A percentile compares a stretch with the other conserved stretches of the same genome.
Evolutionary conservation across 1,284 basidiomycete species (phyloP).

Genomic region (Pterulicium gracile): DNA sequence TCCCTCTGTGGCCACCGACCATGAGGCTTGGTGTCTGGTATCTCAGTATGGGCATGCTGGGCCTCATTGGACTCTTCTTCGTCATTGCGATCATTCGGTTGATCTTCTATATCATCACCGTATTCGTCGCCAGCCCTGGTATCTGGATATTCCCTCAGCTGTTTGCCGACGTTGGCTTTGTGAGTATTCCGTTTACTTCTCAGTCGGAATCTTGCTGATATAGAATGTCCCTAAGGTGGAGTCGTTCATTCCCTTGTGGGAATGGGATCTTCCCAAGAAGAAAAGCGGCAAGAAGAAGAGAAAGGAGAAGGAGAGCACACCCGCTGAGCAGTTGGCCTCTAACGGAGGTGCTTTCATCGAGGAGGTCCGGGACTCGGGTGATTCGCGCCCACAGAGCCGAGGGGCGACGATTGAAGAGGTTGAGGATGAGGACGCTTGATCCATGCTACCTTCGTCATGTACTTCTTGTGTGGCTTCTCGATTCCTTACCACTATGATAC

Average conservation of each 20-base stretch:
- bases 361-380: conserved; percentile 42
- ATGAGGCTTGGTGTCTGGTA: conserved; percentile 98
- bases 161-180: conserved; percentile 98
- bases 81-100: conserved; percentile 85
- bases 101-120: conserved; percentile 91
- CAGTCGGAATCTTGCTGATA: conserved; percentile 2
- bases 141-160: conserved; percentile 99
- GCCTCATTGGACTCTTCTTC: conserved; percentile 87
- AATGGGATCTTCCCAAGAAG: conserved; percentile 94
- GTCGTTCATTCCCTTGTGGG: conserved; percentile 96
- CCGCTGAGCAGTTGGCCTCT: conserved; percentile 20
- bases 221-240: conserved; percentile 58
- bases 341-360: conserved; percentile 36
- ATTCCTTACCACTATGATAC: no score
- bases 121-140: conserved; percentile 78
- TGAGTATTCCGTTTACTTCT: conserved; percentile 35
- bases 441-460: no score
- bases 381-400: conserved; percentile 50
- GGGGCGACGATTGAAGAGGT: conserved; percentile 49
- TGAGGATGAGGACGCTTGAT: conserved; percentile 37
- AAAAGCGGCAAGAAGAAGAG: conserved; percentile 63
- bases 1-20: conserved; percentile 92
- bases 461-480: no score
- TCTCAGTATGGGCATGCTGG: conserved; percentile 80
- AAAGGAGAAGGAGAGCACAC: conserved; percentile 33